phyloP scores from a whole-genome alignment of 805 yeast genomes.

The Metschnikowia hibisci region DNA sequence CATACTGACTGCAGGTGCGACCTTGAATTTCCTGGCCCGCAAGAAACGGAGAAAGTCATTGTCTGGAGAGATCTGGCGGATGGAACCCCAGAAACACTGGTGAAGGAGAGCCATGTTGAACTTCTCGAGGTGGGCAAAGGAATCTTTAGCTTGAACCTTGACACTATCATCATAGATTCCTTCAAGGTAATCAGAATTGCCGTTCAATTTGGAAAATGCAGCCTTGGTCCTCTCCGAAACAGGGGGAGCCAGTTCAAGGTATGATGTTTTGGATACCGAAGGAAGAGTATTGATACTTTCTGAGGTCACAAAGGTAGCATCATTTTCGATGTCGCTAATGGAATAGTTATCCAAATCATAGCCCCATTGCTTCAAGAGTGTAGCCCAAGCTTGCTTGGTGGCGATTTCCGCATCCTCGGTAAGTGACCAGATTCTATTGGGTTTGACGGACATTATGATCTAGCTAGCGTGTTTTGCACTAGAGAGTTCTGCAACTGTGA shows the following conservation, averaged over 20 bases:
- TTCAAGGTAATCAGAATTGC: conserved; percentile 7
- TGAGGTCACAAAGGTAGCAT: conserved; percentile 11
- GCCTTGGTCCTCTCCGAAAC: conserved; percentile 12
- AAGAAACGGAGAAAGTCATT: conserved; percentile 16
- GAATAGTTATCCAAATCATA: conserved; percentile 15
- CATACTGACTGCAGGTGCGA: conserved; percentile 13
- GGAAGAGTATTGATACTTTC: conserved; percentile 14
- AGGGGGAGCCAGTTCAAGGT: conserved; percentile 8
- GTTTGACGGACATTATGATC: conserved; percentile 8
- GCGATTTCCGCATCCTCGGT: conserved; percentile 54
- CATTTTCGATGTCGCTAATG: conserved; percentile 11
- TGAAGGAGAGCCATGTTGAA: conserved; percentile 14
- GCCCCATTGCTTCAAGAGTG: conserved; percentile 44
- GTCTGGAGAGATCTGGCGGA: conserved; percentile 18
- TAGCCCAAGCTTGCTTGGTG: conserved; percentile 70
- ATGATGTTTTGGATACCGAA: conserved; percentile 8
- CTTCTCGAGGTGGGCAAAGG: conserved; percentile 9
- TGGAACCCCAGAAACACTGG: conserved; percentile 13
- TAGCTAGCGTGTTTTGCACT: too few species aligned
- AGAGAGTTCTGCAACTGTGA: background rate
- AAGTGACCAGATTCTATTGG: conserved; percentile 21
- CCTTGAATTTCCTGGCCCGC: conserved; percentile 18
- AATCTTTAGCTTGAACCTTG: conserved; percentile 6
- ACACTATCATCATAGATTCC: conserved; percentile 13
- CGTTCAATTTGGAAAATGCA: conserved; percentile 10